Base-by-base conservation (phyloP, 306 rosid species). In the Vachellia collinsii region DNA sequence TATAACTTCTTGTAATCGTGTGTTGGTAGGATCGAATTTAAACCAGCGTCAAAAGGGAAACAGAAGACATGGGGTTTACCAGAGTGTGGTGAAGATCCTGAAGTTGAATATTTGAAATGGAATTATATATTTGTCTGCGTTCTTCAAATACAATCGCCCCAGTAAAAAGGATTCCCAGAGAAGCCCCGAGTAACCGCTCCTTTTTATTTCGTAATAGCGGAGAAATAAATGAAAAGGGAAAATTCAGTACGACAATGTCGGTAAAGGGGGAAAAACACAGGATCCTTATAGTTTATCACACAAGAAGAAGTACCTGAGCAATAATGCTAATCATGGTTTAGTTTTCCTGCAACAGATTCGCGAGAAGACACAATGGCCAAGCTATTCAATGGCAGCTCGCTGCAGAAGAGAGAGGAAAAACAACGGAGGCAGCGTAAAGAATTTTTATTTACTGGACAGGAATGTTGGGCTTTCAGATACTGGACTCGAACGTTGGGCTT, bases 251-350 rank as follows among this genome's bases (percentile, higher is more conserved):
- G 59, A 0, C 23, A 19, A 46, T 61, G 51, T 17, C 53, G 34
- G 3, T 4, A 11, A 51, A 72, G 78, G 46, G 7, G 22, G 65
- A 44, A 46, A 56, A 59, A 42, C 1, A 34, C 3, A 13, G 69
- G 53, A 77, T 25, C 44, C 38, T 59, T 39, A 20, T 36, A 47
- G 6, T 38, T 37, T 6, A 20, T 34, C 59, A 39, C 0, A 72
- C 29, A 12, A 22, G 12, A 7, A 46, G 61, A 38, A 41, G 4
- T 74, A 93, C 97, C 97, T 93, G 96, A 51, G 91, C 80, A 42
- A 93, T 92, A 87, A 93, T 80, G 88, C 97, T 93, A 25, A 93
- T 88, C 96, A 93, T 93, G 85, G 80, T 70, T 46, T 63, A 70
- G 81, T 50, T 78, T 63, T 20, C 51, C 53, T 9, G 53, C 20